These are phyloP conservation scores for Plenodomus tracheiphilus DNA, from an alignment of 2,329 filamentous ascomycete species.

Conservation along the genomic window DNA sequence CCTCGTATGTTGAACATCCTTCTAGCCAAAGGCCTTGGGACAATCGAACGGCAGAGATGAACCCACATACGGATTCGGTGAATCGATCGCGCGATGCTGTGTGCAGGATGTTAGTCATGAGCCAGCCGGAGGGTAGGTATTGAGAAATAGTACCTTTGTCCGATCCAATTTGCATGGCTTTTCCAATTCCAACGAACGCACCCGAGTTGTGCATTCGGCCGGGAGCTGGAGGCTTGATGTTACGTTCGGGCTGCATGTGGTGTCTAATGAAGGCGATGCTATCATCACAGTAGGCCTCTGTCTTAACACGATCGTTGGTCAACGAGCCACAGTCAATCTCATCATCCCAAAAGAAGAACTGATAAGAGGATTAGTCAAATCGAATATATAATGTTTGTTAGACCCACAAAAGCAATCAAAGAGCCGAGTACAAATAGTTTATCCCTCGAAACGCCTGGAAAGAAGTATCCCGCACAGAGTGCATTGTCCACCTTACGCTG, in stretches of 20 bases:
- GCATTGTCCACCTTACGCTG: slow-evolving; percentile 8
- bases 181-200: slow-evolving; percentile 11
- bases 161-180: slow-evolving; percentile 4
- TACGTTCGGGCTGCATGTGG: slow-evolving; percentile 10
- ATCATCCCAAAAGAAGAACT: slow-evolving; percentile 17
- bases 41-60: slow-evolving; percentile 5
- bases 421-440: slow-evolving; percentile 6
- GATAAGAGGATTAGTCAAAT: not conserved
- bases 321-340: slow-evolving; percentile 13
- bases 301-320: slow-evolving; percentile 9
- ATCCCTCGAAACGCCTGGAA: slow-evolving; percentile 4
- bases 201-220: slow-evolving; percentile 13
- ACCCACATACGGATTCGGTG: slow-evolving; percentile 10
- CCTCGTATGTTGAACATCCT: slow-evolving; percentile 7
- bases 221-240: slow-evolving; percentile 5
- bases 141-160: slow-evolving; percentile 3
- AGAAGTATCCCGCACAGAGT: slow-evolving; percentile 9
- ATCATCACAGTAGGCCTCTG: slow-evolving; percentile 13
- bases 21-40: slow-evolving; percentile 10
- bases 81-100: slow-evolving; percentile 12
- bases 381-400: not conserved
- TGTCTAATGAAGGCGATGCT: slow-evolving; percentile 8
- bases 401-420: slow-evolving; percentile 9
- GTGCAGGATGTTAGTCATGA: not conserved
- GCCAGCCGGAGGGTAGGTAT: not conserved